Evolutionary conservation across 75 land plant species (phyloP), one percentile per base, ranked within the genome.

Genomic region (Selaginella tamariscina): DNA sequence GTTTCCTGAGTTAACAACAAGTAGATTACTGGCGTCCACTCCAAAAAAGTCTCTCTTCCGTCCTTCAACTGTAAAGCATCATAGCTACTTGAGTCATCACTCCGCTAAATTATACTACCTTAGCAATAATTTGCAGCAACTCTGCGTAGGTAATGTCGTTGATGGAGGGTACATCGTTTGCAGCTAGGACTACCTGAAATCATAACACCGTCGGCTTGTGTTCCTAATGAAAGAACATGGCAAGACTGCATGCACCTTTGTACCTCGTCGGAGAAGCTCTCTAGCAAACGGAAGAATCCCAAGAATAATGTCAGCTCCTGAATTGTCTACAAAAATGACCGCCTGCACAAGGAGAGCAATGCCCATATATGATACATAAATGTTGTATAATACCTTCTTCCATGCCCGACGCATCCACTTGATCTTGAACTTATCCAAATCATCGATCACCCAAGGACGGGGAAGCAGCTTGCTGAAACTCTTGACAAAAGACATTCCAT

Each of bases 381-480:
- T 2, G 23, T 21, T 8, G 26, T 8, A 2, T 59, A 5, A 74
- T 73, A 65, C 98, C 96, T 94, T 94, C 33, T 89, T 86, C 95
- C 95, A 94, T 9, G 86, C 72, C 69, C 88, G 89, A 30, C 78
- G 80, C 32, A 73, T 56, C 98, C 98, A 94, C 56, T 80, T 81
- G n/a, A 64, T n/a, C 71, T 87, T 94, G 69, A 94, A 94, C 2
- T 62, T 32, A 22, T 94, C 98, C 73, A 94, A 71, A 68, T 94
- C 91, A 77, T 94, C 98, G 71, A 94, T 80, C 32, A 94, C 98
- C 98, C 98, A 94, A 24, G 98, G 98, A 33, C 96, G 83, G 56
- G 96, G 75, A 11, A 89, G 79, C 70, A 94, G 73, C 32, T 84
- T 85, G 54, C 89, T 85, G 74, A 87, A 89, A 71, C 88, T 94